Evolutionary conservation across 2,329 filamentous ascomycete species (phyloP).

Genomic region (Colletotrichum phormii): DNA sequence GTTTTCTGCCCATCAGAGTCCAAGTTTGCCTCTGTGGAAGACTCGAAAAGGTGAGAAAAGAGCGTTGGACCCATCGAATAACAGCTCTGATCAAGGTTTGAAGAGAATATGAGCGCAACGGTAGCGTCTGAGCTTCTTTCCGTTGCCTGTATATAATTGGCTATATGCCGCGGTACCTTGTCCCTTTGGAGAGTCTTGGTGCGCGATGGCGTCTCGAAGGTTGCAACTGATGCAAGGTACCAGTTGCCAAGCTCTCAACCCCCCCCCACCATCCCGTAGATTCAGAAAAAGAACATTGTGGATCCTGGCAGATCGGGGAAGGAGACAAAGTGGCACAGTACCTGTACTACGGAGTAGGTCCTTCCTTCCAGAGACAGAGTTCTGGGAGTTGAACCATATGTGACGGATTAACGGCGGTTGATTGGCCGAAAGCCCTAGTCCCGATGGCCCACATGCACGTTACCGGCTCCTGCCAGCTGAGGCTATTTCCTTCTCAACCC

Average conservation of each 20-base stretch:
- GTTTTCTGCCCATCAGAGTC: not conserved
- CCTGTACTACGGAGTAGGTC: too few species aligned
- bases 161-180: not conserved
- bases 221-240: slow-evolving; percentile 1
- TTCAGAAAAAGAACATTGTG: slow-evolving; percentile 16
- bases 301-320: slow-evolving; percentile 1
- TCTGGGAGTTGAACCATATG: slow-evolving; percentile 9
- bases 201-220: not conserved
- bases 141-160: not conserved
- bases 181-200: slow-evolving; percentile 1
- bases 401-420: not conserved
- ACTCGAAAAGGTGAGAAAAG: too few species aligned
- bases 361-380: not conserved
- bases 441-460: not conserved
- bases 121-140: not conserved
- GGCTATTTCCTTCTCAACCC: slow-evolving; percentile 4
- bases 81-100: not conserved
- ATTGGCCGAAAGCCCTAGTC: not conserved
- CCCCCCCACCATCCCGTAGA: slow-evolving; percentile 23
- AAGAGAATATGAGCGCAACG: not conserved
- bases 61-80: not conserved
- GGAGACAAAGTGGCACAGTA: too few species aligned
- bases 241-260: slow-evolving; percentile 25
- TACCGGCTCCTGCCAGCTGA: slow-evolving; percentile 1
- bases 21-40: not conserved